Evolutionary conservation across 345 rosid species (phyloP), one percentile per base, ranked within the genome.

Genomic region (Rubroshorea leprosula): DNA sequence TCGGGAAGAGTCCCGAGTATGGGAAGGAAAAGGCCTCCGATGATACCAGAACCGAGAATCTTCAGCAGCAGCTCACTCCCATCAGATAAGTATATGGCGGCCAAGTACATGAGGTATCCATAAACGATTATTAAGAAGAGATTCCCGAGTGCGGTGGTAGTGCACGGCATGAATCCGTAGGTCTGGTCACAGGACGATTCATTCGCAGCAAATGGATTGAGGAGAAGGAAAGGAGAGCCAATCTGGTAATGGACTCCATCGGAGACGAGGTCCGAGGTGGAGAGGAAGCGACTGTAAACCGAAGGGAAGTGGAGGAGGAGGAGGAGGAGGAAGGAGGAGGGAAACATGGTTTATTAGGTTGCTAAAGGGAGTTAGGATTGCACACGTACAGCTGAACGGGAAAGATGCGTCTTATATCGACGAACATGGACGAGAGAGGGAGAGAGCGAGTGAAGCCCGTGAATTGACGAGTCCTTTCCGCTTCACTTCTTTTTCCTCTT

Each of bases 91-190:
- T 76, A 81, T 21, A 85, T 87, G 4, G 97, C 97, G 3, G 95
- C 85, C 4, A 76, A 19, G 71, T 54, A 87, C 95, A 90, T 90
- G n/a, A 87, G 74, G 71, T 75, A 75, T 0, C 96, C 96, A 58
- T 90, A 90, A 1, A 81, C 93, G 15, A 85, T 0, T 2, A 90
- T 90, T 64, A 90, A 44, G 56, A 90, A 90, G 68, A 80, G 49
- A 71, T 90, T 87, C 1, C 97, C 93, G 4, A 80, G 47, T 31
- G 68, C 81, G 0, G 97, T 83, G 43, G 77, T 71, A 6, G 95
- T 85, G 67, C 97, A 90, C 13, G 97, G 97, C 85, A 90, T 31
- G 73, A 90, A 90, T 0, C 97, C 97, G 49, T 90, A 90, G 2
- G 95, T 76, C 83, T 85, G 81, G 52, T 87, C 93, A 67, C 97